A percentile compares a stretch with the other conserved stretches of the same genome.
phyloP scores from a whole-genome alignment of 2,329 filamentous ascomycete species.

The Clarireedia hainanense region DNA sequence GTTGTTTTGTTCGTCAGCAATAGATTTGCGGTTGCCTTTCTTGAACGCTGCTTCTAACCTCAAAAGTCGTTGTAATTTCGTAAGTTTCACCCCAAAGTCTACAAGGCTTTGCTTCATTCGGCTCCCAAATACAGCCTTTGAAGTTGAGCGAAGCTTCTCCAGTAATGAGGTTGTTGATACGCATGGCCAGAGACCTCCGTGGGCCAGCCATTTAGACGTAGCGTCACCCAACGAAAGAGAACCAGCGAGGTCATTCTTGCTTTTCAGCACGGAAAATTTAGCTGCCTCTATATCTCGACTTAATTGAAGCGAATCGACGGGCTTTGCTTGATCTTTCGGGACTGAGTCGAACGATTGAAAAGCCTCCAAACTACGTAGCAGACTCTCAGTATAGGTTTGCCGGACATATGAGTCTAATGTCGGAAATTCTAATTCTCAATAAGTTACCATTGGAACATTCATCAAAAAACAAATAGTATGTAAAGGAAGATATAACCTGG shows the following conservation, averaged over 20 bases:
- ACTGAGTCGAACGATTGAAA: slow-evolving; percentile 15
- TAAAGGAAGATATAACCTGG: too few relatives aligned
- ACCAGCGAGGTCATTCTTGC: slow-evolving; percentile 1
- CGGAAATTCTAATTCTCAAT: not conserved
- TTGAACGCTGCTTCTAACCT: slow-evolving; percentile 33
- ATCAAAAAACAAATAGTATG: not conserved
- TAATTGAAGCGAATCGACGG: not conserved
- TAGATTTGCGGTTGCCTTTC: slow-evolving; percentile 27
- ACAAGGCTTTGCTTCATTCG: slow-evolving; percentile 33
- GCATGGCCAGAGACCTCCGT: slow-evolving; percentile 34
- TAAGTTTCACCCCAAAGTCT: slow-evolving; percentile 34
- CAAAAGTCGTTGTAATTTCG: slow-evolving; percentile 35
- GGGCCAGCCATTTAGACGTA: slow-evolving; percentile 31
- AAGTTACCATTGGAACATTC: not conserved
- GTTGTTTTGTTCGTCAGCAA: slow-evolving; percentile 33
- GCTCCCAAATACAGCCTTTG: slow-evolving; percentile 24
- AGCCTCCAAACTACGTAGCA: slow-evolving; percentile 30
- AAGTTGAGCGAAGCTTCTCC: slow-evolving; percentile 33
- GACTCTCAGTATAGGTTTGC: slow-evolving; percentile 32
- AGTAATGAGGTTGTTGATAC: slow-evolving; percentile 35
- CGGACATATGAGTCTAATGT: slow-evolving; percentile 28
- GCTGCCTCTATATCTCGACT: not conserved
- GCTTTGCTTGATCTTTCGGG: not conserved
- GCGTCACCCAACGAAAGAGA: slow-evolving; percentile 8
- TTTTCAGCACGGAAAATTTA: not conserved